Evolutionary conservation across 1,284 basidiomycete genomes (phyloP), one percentile per base, ranked within the genome.

Genomic region (Pyrrhoderma lamaoense): DNA sequence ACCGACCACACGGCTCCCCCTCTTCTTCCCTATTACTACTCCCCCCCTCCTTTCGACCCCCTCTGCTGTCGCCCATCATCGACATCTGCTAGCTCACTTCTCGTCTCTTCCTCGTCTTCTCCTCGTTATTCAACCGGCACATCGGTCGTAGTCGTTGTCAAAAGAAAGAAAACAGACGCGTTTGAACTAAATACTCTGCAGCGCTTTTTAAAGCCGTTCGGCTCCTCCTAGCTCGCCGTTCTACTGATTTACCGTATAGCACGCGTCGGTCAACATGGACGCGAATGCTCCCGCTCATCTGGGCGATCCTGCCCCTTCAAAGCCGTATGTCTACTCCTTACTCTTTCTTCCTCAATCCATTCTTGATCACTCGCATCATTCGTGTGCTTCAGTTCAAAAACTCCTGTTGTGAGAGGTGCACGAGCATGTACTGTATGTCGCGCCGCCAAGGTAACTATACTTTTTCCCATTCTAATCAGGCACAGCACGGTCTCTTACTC

Each of bases 371-470:
- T 31, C 27, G 11, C 27, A 31, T 85, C 85, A 55, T 78, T 72
- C 61, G 84, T 73, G 66, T 3, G 90, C 85, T 53, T 70, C 67
- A 51, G 85, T 81, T 56, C 96, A 42, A 79, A 76, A 60, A 55
- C 75, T 16, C 81, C 82, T 51, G 75, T 88, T 49, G 71, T 82
- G 45, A 73, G 85, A 60, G 85, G 85, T 49, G 83, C 85, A 47
- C 71, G 87, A 47, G 86, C 86, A 21, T 89, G 86, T 64, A 88
- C 83, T 39, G 85, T 88, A 60, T 90, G 87, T 66, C 79, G 87
- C 44, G 75, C 78, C 48, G 87, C 88, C 60, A 90, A 90, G 77
- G 88, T 83, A 62, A 38, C 62, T 53, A 57, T 49, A 49, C 54
- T 52, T 50, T 42, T 47, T 56, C 51, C 49, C 47, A 45, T 47